Percentiles rank a stretch among this genome's conserved stretches.
Evolutionary conservation across 2,329 filamentous ascomycete species (phyloP).

Genomic region (Ascochyta koolunga): DNA sequence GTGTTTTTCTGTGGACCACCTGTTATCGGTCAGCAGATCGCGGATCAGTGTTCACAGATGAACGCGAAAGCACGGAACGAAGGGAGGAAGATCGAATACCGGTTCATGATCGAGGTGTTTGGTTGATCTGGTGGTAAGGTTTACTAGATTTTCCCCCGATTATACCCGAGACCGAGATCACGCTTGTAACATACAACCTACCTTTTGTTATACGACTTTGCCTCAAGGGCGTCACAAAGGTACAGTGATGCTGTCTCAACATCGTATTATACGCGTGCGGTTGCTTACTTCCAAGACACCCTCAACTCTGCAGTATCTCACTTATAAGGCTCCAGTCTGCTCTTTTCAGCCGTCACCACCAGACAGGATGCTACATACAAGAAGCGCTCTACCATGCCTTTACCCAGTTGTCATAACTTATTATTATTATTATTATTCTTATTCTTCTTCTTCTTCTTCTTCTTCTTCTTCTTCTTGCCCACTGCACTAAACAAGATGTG

Average conservation of each 20-base stretch:
- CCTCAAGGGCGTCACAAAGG: background rate
- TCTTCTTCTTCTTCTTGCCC: background rate
- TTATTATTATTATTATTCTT: too few relatives aligned
- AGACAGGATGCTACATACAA: background rate
- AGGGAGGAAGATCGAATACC: conserved; percentile 60
- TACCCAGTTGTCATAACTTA: too few relatives aligned
- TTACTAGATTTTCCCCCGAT: conserved; percentile 30
- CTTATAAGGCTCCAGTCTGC: background rate
- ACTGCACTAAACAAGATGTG: background rate
- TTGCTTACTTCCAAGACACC: background rate
- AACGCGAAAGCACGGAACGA: conserved; percentile 60
- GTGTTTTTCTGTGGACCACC: conserved; percentile 65
- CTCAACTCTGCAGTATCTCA: background rate
- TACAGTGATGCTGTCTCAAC: background rate
- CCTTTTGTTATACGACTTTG: background rate
- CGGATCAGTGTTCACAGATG: conserved; percentile 60
- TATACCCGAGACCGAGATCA: background rate
- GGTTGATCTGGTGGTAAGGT: conserved; percentile 54
- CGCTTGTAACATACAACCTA: background rate
- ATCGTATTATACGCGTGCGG: background rate
- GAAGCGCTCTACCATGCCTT: too few relatives aligned
- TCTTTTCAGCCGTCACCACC: background rate
- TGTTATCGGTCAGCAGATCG: conserved; percentile 61
- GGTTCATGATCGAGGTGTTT: conserved; percentile 66
- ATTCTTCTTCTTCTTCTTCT: too few relatives aligned